These are phyloP conservation scores for Diaporthe helianthi DNA, from an alignment of 2,329 filamentous ascomycete species.

Conservation along the genomic window DNA sequence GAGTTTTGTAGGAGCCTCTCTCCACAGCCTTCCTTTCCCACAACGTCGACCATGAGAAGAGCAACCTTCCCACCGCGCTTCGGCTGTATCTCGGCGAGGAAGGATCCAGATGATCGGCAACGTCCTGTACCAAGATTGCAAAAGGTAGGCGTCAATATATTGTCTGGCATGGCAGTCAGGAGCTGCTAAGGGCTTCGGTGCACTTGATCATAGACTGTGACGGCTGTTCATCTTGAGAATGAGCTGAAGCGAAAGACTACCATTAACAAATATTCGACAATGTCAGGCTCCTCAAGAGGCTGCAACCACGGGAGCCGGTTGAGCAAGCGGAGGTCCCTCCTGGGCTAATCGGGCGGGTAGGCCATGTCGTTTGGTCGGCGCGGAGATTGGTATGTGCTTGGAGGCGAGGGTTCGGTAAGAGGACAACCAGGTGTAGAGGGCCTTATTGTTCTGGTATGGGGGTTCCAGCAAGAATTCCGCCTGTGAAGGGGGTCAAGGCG, in stretches of 20 bases:
- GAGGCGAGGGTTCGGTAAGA: slow-evolving; percentile 39
- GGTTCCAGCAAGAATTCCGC: slow-evolving; percentile 32
- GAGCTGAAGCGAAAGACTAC: slow-evolving; percentile 28
- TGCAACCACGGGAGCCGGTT: slow-evolving; percentile 11
- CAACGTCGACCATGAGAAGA: slow-evolving; percentile 23
- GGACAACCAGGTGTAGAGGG: slow-evolving; percentile 26
- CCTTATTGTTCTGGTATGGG: slow-evolving; percentile 30
- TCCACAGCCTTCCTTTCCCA: slow-evolving; percentile 17
- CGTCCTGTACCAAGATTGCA: slow-evolving; percentile 13
- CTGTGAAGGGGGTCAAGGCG: slow-evolving; percentile 21
- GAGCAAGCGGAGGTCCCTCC: not conserved
- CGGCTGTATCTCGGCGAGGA: slow-evolving; percentile 14
- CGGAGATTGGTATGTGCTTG: slow-evolving; percentile 29
- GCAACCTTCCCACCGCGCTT: not conserved
- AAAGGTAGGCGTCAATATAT: slow-evolving; percentile 7
- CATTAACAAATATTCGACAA: slow-evolving; percentile 32
- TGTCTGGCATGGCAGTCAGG: slow-evolving; percentile 10
- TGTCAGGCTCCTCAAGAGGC: slow-evolving; percentile 6
- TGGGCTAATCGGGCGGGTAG: slow-evolving; percentile 3
- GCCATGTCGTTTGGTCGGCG: slow-evolving; percentile 37
- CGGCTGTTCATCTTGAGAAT: slow-evolving; percentile 22
- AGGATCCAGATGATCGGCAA: slow-evolving; percentile 1
- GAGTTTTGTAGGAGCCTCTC: slow-evolving; percentile 24
- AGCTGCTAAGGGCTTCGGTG: slow-evolving; percentile 11
- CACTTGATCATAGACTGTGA: not conserved